Evolutionary conservation across 306 rosid genomes (phyloP).

Genomic region (Herpetospermum pedunculosum): DNA sequence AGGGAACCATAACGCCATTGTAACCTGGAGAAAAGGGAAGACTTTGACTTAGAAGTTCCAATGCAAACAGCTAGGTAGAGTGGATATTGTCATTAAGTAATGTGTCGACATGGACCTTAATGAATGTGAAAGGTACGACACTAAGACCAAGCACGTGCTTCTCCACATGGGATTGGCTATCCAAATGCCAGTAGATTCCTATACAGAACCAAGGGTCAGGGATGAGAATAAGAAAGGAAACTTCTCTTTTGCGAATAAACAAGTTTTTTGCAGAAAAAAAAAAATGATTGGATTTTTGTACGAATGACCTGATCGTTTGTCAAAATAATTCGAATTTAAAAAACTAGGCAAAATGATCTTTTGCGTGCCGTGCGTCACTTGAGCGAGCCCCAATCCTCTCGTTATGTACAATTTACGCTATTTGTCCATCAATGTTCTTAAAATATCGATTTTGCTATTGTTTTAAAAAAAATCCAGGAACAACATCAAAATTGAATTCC

Average conservation of each 20-base stretch:
- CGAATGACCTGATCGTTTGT: too few species aligned
- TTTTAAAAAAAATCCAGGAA: too few species aligned
- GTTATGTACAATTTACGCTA: too few species aligned
- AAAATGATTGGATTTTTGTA: too few species aligned
- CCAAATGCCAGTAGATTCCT: background rate
- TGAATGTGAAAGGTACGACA: background rate
- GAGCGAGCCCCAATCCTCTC: too few species aligned
- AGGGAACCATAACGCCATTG: background rate
- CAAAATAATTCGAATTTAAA: too few species aligned
- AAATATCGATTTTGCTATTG: too few species aligned
- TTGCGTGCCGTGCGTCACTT: too few species aligned
- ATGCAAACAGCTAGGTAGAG: background rate
- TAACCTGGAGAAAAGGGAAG: background rate
- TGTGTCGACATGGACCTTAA: background rate
- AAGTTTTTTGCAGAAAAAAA: too few species aligned
- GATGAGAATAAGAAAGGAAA: background rate
- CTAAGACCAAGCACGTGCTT: background rate
- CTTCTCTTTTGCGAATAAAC: background rate
- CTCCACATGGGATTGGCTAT: background rate
- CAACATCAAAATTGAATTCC: too few species aligned
- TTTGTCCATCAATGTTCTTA: too few species aligned
- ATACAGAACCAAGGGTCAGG: background rate
- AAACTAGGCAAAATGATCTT: too few species aligned
- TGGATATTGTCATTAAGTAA: background rate
- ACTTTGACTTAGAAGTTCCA: constrained; percentile 2